Base-by-base conservation (phyloP, 2,329 filamentous ascomycete species). In the Rutstroemia sp. region DNA sequence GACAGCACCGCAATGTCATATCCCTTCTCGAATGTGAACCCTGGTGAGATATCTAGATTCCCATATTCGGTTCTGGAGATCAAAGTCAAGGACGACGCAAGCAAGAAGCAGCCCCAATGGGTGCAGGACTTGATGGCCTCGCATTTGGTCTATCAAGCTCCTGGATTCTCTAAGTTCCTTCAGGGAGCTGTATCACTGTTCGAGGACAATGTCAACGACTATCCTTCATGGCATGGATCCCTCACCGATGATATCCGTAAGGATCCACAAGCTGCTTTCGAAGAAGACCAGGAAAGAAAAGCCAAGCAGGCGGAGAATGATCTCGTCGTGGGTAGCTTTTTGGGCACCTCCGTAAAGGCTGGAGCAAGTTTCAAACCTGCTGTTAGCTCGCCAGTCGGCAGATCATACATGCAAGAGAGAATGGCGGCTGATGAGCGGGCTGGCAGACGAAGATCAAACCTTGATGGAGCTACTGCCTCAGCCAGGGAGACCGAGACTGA, bases 111-210 rank as follows among this genome's bases (percentile, higher is more conserved):
- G 55, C 86, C 88, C 4, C 82, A 86, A 61, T 99, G 94, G 94
- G 78, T 97, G 37, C 83, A 91, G 63, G 94, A 99, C 64, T 75
- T 99, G 63, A 96, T 95, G 83, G 80, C 82, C 52, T 96, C 91
- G 5, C 92, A 99, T 71, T 80, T 99, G 4, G 88, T 99, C 61
- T 91, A 96, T 69, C 84, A 91, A 47, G 86, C 88, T 0, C 89
- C 92, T 1, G 84, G 88, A 51, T 99, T 99, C 74, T 96, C 91
- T 66, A 99, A 99, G 71, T 99, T 97, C 65, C 88, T 95, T 2
- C 92, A 99, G 66, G 94, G 94, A 59, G 86, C 95, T 4, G 92
- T 92, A 7, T 86, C 87, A 41, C 78, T 99, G 2, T 97, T 97
- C 64, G 94, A 97, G 67, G 90, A 99, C 71, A 84, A 96, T 67